phyloP scores from a whole-genome alignment of 768 basidiomycete species.

The Trametes punicea region DNA sequence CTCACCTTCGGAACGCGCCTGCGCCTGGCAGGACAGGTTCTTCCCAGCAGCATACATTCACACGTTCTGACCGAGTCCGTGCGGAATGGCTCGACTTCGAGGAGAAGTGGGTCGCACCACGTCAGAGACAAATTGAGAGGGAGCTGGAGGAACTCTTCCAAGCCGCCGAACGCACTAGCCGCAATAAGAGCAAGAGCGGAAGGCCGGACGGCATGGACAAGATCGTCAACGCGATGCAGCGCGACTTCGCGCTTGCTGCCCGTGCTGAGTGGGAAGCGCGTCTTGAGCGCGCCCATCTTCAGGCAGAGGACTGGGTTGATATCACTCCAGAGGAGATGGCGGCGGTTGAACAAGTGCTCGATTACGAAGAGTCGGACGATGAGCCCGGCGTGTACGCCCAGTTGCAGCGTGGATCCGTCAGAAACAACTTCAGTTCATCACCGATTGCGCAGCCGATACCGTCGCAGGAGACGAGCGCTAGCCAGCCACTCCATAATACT shows the following conservation, averaged over 20 bases:
- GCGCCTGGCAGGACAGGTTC: background rate
- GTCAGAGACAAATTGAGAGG: constrained; percentile 5
- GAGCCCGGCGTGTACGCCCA: constrained; percentile 4
- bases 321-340: constrained; percentile 17
- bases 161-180: constrained; percentile 7
- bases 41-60: constrained; percentile 7
- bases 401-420: background rate
- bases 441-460: background rate
- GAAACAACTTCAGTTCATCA: background rate
- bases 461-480: background rate
- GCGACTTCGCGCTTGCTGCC: constrained; percentile 12
- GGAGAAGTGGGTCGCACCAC: constrained; percentile 6
- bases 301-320: constrained; percentile 20
- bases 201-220: background rate
- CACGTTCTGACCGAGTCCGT: constrained; percentile 14
- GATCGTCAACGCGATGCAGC: constrained; percentile 11
- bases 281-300: constrained; percentile 9
- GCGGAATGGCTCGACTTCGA: constrained; percentile 13
- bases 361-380: constrained; percentile 8
- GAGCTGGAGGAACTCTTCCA: constrained; percentile 7
- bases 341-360: constrained; percentile 14
- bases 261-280: constrained; percentile 17
- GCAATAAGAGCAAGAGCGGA: constrained; percentile 4
- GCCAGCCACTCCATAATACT: constrained; percentile 1
- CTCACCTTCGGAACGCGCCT: background rate